Conservation (phyloP, 2,329 filamentous ascomycete genomes). For the Penicillium corylophilum region DNA sequence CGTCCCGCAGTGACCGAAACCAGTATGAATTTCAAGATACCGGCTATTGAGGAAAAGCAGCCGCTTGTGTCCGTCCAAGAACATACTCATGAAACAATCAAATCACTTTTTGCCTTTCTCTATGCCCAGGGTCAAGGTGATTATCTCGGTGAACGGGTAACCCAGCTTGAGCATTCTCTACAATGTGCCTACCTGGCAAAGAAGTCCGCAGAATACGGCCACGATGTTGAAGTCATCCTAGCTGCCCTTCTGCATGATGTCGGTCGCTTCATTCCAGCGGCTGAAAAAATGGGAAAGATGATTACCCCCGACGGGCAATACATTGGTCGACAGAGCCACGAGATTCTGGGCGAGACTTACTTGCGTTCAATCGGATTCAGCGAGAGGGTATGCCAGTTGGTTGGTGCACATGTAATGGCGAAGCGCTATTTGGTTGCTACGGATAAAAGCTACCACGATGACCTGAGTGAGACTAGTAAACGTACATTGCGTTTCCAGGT, state of each 20-base stretch:
- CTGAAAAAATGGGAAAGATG: conserved; percentile 27
- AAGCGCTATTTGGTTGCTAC: conserved; percentile 31
- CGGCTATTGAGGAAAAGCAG: neutral
- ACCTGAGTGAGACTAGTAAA: conserved; percentile 30
- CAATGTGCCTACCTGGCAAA: conserved; percentile 28
- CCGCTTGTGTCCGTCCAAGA: conserved; percentile 17
- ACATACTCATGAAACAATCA: conserved; percentile 19
- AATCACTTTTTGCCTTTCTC: conserved; percentile 26
- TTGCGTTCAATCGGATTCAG: conserved; percentile 30
- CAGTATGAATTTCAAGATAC: conserved; percentile 11
- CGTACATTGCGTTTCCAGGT: conserved; percentile 29
- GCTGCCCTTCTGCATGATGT: conserved; percentile 32
- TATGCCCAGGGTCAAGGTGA: conserved; percentile 28
- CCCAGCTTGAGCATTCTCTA: conserved; percentile 32
- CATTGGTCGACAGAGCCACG: conserved; percentile 29
- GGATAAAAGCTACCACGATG: conserved; percentile 28
- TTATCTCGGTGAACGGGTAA: conserved; percentile 31
- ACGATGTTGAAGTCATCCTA: conserved; percentile 29
- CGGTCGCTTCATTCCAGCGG: conserved; percentile 32
- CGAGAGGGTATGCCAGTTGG: conserved; percentile 28
- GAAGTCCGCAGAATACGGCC: conserved; percentile 15
- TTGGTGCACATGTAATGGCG: conserved; percentile 34
- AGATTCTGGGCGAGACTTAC: conserved; percentile 30
- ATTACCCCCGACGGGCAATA: conserved; percentile 26
- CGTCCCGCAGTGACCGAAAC: neutral